Evolutionary conservation across 1,284 basidiomycete species (phyloP), one percentile per base, ranked within the genome.

Genomic region (Hymenochaete sp.): DNA sequence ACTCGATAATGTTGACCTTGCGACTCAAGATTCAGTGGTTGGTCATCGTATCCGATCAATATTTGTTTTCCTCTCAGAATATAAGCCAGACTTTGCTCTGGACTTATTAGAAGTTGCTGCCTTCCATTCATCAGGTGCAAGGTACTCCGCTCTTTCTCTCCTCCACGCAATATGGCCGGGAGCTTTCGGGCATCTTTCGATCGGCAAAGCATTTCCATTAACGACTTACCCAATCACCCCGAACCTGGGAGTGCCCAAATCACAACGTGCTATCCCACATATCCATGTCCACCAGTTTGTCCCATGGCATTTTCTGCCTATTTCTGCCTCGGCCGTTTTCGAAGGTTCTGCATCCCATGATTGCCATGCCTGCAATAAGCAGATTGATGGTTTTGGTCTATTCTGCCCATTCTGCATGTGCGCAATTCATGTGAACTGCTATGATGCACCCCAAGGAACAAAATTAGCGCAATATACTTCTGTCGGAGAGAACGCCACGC

Each of bases 41-140:
- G 57, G 72, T n/a, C 65, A 79, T 52, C 70, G 72, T 7, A 67
- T 85, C 35, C 70, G 74, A 52, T 68, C 69, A 9, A 60, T 89
- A 8, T 57, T 89, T 16, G 61, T 67, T n/a, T 61, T 73, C 16
- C 69, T 88, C n/a, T 60, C 77, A 11, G 64, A 65, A 10, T 63
- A 67, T 27, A 89, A 88, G 57, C 67, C 73, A 0, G 85, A 89
- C 56, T 67, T 73, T 1, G 79, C 81, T 52, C 65, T 77, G 21
- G 84, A 89, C 58, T 50, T 86, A 0, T 67, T 91, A 5, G 75
- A 82, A 51, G 70, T 87, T 27, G 64, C 79, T 16, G 83, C 82
- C 2, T 79, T 82, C 56, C 77, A 79, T 43, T 71, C 74, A 0
- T 57, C 71, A 4, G 66, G 59, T 42, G 68, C 77, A n/a, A 67